Percentiles rank a stretch among this genome's conserved stretches.
Conservation (phyloP, 2,329 filamentous ascomycete genomes). For the Colletotrichum eremochloae region DNA sequence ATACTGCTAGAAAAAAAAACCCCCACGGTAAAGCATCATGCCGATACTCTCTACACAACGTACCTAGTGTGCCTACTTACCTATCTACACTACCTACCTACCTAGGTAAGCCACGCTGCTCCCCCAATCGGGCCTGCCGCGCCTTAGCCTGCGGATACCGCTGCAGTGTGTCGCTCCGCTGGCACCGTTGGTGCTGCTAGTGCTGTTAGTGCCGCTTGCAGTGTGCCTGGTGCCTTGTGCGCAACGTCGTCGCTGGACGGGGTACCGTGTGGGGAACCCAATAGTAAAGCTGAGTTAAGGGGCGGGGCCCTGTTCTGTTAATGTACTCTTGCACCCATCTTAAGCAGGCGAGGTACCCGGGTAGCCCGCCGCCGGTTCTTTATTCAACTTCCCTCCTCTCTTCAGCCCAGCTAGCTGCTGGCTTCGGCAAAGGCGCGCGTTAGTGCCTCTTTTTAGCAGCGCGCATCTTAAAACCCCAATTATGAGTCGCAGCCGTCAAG, state of each 20-base stretch:
- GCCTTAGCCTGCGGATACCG: constrained; percentile 6
- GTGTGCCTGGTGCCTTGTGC: constrained; percentile 30
- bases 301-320: neutral
- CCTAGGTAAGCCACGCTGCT: too few relatives aligned
- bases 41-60: too few relatives aligned
- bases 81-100: too few relatives aligned
- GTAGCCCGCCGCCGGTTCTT: too few relatives aligned
- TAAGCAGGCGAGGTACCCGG: neutral
- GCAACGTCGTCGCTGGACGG: constrained; percentile 10
- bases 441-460: constrained; percentile 12
- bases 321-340: neutral
- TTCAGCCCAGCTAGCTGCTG: constrained; percentile 17
- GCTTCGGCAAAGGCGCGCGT: constrained; percentile 29
- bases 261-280: neutral
- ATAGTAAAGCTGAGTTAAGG: constrained; percentile 26
- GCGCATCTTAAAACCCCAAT: constrained; percentile 32
- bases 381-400: neutral
- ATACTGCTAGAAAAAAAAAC: too few relatives aligned
- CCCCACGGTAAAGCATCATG: too few relatives aligned
- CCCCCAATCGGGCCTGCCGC: constrained; percentile 4
- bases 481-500: constrained; percentile 33
- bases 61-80: too few relatives aligned
- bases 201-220: constrained; percentile 4
- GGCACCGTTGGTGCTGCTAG: neutral
- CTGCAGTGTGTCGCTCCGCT: neutral